Evolutionary conservation across 208 protist genomes (phyloP).

Genomic region (Trypanosoma theileri): DNA sequence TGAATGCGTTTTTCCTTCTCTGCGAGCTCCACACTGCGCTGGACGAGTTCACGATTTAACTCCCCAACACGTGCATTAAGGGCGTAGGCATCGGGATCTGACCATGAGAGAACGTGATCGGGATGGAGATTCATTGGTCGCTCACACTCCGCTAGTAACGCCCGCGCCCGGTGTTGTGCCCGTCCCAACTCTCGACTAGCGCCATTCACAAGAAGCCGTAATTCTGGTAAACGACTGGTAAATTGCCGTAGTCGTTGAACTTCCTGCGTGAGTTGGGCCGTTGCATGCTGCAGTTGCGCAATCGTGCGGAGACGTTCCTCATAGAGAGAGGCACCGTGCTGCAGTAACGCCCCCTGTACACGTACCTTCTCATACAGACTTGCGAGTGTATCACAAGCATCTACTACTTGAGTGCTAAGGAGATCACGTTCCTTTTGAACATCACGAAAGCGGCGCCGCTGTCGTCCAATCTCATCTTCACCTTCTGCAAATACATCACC

Average conservation of each 20-base stretch:
- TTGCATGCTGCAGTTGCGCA: conserved; percentile 66
- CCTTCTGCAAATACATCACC: conserved; percentile 92
- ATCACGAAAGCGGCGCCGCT: conserved; percentile 90
- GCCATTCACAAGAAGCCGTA: conserved; percentile 67
- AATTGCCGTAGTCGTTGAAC: conserved; percentile 55
- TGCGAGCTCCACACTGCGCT: conserved; percentile 92
- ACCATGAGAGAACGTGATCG: conserved; percentile 94
- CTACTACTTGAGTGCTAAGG: conserved; percentile 92
- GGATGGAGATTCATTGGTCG: conserved; percentile 96
- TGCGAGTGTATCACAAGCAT: conserved; percentile 93
- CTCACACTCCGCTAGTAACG: conserved; percentile 94
- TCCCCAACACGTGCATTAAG: conserved; percentile 94
- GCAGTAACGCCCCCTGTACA: conserved; percentile 92
- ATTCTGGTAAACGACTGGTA: conserved; percentile 50
- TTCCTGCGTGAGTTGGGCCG: conserved; percentile 43
- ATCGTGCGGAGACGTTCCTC: conserved; percentile 67
- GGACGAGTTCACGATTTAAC: conserved; percentile 95
- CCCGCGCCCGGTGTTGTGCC: conserved; percentile 85
- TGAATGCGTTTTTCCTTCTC: conserved; percentile 92
- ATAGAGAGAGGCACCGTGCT: conserved; percentile 95
- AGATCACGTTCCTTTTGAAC: conserved; percentile 96
- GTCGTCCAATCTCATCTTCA: conserved; percentile 79
- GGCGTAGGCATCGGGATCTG: conserved; percentile 93
- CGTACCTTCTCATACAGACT: conserved; percentile 97
- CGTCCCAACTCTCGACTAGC: conserved; percentile 56